Base-by-base conservation (phyloP, 2,329 filamentous ascomycete species). In the Colletotrichum shisoi region DNA sequence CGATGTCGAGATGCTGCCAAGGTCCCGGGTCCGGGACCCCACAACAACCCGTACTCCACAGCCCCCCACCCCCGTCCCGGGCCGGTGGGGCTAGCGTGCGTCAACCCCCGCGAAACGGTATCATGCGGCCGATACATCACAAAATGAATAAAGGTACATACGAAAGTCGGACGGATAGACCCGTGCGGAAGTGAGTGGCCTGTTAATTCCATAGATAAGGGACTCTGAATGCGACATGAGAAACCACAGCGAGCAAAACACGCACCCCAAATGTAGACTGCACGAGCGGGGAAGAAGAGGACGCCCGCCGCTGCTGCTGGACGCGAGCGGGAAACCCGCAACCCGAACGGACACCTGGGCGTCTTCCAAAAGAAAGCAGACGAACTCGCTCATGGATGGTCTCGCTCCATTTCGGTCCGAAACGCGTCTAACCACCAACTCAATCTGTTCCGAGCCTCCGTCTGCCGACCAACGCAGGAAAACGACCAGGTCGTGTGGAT, bases 271-370 rank as follows among this genome's bases (percentile, higher is more conserved):
- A 1, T n/a, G 51, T 2, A 1, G 21, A 17, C 8, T 39, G n/a
- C 13, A 17, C 27, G 1, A 37, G 24, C 4, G 24, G 24, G 4
- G 4, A 37, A n/a, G n/a, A n/a, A n/a, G 49, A 39, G 24, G 7
- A 31, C 27, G 7, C 7, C 6, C 51, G 34, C n/a, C 34, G n/a
- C 31, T 40, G n/a, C 31, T 40, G 24, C 12, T 11, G 34, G 39
- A 21, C 7, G 31, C 51, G 34, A 27, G 34, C 5, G 9, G 51
- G 51, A 40, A 52, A 40, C 51, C 51, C 51, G 24, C 51, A 53
- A 53, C 19, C 51, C 51, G 31, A 19, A 21, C 31, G 31, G 34
- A 21, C 31, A 19, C 51, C 34, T 7, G n/a, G 5, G 5, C 51
- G n/a, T 21, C 11, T 21, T 21, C n/a, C 27, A 31, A 39, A 12